Evolutionary conservation across 371 early-diverging fungal species (phyloP).

Genomic region (Amoeboaphelidium protococcarum): DNA sequence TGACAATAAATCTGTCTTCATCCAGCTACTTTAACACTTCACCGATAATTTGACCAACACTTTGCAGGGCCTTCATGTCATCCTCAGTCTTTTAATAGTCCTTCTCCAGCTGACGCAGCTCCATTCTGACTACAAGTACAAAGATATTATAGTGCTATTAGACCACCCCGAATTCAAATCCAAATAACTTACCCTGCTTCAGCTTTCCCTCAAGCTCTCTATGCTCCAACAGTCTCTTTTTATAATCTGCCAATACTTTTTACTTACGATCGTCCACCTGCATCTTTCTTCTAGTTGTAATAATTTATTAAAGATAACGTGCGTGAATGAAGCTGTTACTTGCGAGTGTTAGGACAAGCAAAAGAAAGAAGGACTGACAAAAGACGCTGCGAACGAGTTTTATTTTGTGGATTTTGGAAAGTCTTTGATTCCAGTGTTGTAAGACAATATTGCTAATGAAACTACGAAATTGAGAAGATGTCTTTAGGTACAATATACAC

Average conservation of each 20-base stretch:
- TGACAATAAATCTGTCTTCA: constrained; percentile 96
- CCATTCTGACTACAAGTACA: constrained; percentile 44
- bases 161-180: too few species aligned
- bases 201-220: constrained; percentile 78
- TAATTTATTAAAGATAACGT: too few species aligned
- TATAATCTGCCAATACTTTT: constrained; percentile 55
- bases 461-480: too few species aligned
- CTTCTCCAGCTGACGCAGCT: constrained; percentile 48
- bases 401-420: too few species aligned
- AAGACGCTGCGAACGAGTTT: too few species aligned
- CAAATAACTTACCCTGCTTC: constrained; percentile 75
- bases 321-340: too few species aligned
- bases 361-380: too few species aligned
- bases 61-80: constrained; percentile 93
- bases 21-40: constrained; percentile 95
- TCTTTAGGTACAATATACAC: too few species aligned
- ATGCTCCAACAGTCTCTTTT: constrained; percentile 65
- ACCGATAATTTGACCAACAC: constrained; percentile 97
- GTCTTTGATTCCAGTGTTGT: too few species aligned
- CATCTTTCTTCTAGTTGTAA: too few species aligned
- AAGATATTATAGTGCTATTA: background rate
- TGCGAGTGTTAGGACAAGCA: too few species aligned
- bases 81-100: constrained; percentile 88
- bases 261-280: constrained; percentile 30
- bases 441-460: too few species aligned